Base-by-base conservation (phyloP, 2,329 filamentous ascomycete species). In the Paracoccidioides lutzii region DNA sequence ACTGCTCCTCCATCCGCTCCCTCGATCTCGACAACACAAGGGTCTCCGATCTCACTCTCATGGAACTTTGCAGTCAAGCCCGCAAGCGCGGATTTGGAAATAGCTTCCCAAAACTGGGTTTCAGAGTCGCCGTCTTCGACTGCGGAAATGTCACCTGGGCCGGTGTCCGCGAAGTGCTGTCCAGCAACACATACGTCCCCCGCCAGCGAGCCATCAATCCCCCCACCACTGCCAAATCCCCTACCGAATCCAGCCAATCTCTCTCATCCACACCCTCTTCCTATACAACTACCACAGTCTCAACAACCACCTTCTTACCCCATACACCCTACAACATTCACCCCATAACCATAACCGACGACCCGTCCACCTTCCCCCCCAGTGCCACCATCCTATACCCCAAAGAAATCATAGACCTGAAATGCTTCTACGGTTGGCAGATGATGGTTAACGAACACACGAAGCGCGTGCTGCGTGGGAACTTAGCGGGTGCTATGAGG, bases 381-480 rank as follows among this genome's bases (percentile, higher is more conserved):
- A 63, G 60, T 35, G 62, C 62, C 33, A 62, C 64, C 0, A 65
- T 77, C 8, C 79, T 79, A 0, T 90, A 84, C 63, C 87, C 89
- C 0, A 81, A 82, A 0, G 85, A 95, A 66, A 81, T 94, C 56
- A 89, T 97, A 58, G 78, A 83, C 5, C 78, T 97, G 45, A 96
- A 95, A 70, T 95, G 90, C 71, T 97, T 91, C 74, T 95, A 95
- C 69, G 89, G 87, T 44, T 96, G 88, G 81, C 91, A 97, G 72
- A 88, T 88, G 73, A 96, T 90, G 0, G 90, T 96, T 4, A 87
- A 96, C 62, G 90, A 96, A 69, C 91, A 97, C 70, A 90, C 84
- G 54, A 91, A 90, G 73, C 82, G 90, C 3, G 88, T 96, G 0
- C 70, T 95, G 53, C 77, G 81, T 4, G 88, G 88, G 5, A 87